These are phyloP conservation scores for Suillus hirtellus DNA, from an alignment of 768 basidiomycete genomes.

Conservation along the genomic window DNA sequence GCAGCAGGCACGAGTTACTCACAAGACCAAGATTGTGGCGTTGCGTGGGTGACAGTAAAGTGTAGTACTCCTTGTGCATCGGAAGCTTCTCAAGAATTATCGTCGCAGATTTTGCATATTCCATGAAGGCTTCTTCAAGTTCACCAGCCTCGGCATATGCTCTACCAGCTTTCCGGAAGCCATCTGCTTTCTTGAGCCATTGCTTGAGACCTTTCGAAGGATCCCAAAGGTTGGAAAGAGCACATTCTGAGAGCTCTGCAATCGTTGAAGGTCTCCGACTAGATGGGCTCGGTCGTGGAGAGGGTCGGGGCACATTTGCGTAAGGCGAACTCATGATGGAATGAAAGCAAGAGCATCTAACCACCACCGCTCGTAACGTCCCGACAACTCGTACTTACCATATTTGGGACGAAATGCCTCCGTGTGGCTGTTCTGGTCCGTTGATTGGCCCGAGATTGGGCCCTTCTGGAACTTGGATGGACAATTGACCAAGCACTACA, in stretches of 20 bases:
- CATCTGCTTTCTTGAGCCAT: conserved; percentile 66
- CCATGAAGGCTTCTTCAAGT: conserved; percentile 70
- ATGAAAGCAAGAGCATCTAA: conserved; percentile 10
- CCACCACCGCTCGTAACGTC: conserved; percentile 8
- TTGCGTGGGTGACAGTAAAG: conserved; percentile 55
- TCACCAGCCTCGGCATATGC: conserved; percentile 49
- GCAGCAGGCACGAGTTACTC: conserved; percentile 33
- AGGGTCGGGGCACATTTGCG: conserved; percentile 5
- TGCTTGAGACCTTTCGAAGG: conserved; percentile 59
- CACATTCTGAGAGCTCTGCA: conserved; percentile 62
- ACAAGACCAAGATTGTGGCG: conserved; percentile 70
- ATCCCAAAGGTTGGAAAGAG: conserved; percentile 58
- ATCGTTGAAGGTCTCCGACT: conserved; percentile 57
- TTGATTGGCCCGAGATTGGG: background rate
- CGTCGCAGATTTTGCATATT: conserved; percentile 72
- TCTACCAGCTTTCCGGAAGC: conserved; percentile 56
- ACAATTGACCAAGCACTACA: background rate
- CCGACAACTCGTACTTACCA: conserved; percentile 6
- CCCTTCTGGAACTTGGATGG: background rate
- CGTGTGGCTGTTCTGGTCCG: conserved; percentile 6
- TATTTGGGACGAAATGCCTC: conserved; percentile 6
- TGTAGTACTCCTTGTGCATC: conserved; percentile 63
- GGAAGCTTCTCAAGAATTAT: conserved; percentile 81
- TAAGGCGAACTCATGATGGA: conserved; percentile 18
- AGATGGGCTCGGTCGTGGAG: conserved; percentile 12